Evolutionary conservation across 805 yeast species (phyloP), one percentile per base, ranked within the genome.

Genomic region (Yarrowia sp.): DNA sequence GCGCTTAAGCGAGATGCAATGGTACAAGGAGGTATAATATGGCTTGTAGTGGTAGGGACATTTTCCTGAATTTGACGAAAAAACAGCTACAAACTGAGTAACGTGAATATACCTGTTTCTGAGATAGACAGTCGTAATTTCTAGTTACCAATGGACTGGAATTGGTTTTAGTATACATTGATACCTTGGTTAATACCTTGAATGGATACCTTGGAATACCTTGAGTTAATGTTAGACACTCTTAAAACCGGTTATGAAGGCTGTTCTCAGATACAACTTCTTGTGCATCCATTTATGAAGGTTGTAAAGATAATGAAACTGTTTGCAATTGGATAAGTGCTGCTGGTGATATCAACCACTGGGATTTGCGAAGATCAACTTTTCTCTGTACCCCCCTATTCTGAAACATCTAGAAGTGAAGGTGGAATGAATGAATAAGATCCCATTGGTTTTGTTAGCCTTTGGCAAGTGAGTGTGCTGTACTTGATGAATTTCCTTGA

Each of bases 111-210:
- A 0, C 56, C 56, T 6, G 19, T 6, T 8, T 46, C 61, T 3
- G 16, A 8, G 3, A n/a, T n/a, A n/a, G n/a, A n/a, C n/a, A n/a
- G n/a, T n/a, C n/a, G n/a, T n/a, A n/a, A n/a, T n/a, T n/a, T n/a
- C n/a, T n/a, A n/a, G n/a, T n/a, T n/a, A n/a, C 64, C 64, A 7
- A 32, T 59, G 6, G 64, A 59, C 59, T 59, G 64, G 64, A 59
- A 59, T 22, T 41, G 26, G 62, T 14, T 59, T 59, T 46, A 62
- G 64, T 1, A 59, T 59, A 16, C 38, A 59, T 30, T 35, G 33
- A n/a, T 59, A 41, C 17, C 64, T n/a, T n/a, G n/a, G n/a, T n/a
- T n/a, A n/a, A n/a, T n/a, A n/a, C n/a, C n/a, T n/a, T n/a, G n/a
- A n/a, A n/a, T n/a, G n/a, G n/a, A n/a, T n/a, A n/a, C n/a, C n/a